These are phyloP conservation scores for Curvularia lunata DNA, from an alignment of 2,329 filamentous ascomycete species.

Conservation along the genomic window DNA sequence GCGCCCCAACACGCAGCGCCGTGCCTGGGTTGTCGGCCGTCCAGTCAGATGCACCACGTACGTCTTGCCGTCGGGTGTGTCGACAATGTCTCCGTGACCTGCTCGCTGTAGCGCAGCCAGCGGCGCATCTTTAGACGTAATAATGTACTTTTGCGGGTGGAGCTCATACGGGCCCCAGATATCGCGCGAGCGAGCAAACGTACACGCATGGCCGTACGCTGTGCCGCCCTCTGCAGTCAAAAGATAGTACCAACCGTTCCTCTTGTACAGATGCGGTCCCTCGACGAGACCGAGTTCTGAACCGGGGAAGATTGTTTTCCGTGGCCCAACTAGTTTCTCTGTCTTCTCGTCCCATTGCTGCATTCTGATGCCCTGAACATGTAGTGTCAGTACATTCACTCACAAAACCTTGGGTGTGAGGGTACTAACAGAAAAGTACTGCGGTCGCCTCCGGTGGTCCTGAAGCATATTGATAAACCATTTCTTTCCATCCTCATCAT, in stretches of 20 bases:
- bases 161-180: constrained; percentile 53
- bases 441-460: constrained; percentile 43
- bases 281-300: constrained; percentile 58
- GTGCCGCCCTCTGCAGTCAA: constrained; percentile 51
- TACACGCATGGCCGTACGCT: constrained; percentile 49
- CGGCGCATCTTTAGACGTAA: constrained; percentile 50
- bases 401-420: neutral
- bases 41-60: constrained; percentile 46
- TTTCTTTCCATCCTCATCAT: constrained; percentile 47
- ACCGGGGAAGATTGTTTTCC: constrained; percentile 60
- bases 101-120: constrained; percentile 42
- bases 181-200: constrained; percentile 48
- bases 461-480: constrained; percentile 50
- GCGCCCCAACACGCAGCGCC: constrained; percentile 46
- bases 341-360: constrained; percentile 63
- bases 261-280: constrained; percentile 47
- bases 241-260: constrained; percentile 47
- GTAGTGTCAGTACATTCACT: neutral
- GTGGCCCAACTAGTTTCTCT: constrained; percentile 61
- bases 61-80: constrained; percentile 42
- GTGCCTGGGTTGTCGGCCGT: constrained; percentile 42
- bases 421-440: constrained; percentile 54
- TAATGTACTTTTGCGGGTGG: constrained; percentile 51
- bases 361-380: constrained; percentile 55
- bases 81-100: constrained; percentile 48